A percentile compares a stretch with the other conserved stretches of the same genome.
Evolutionary conservation across 805 yeast species (phyloP).

Genomic region (Myxozyma monticola): DNA sequence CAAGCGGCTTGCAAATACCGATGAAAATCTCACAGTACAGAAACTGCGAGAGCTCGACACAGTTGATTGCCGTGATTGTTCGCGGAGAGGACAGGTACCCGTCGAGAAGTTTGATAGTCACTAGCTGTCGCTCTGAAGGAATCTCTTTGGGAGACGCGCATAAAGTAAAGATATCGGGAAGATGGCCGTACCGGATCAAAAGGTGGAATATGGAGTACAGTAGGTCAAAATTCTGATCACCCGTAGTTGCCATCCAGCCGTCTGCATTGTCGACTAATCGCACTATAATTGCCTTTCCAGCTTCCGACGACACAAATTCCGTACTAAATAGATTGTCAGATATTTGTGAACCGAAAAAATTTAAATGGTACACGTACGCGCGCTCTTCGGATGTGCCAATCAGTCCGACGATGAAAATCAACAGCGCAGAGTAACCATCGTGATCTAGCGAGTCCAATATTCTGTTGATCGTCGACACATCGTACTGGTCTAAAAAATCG

Average conservation of each 20-base stretch:
- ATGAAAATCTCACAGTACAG: constrained; percentile 7
- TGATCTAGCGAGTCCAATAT: constrained; percentile 5
- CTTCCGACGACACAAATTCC: neutral
- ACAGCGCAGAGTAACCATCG: constrained; percentile 12
- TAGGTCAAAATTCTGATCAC: constrained; percentile 18
- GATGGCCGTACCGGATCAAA: constrained; percentile 6
- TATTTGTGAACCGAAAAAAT: neutral
- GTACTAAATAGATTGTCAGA: neutral
- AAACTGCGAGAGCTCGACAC: constrained; percentile 11
- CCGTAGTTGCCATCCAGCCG: constrained; percentile 7
- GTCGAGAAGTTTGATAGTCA: constrained; percentile 17
- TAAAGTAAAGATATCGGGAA: constrained; percentile 3
- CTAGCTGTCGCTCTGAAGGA: constrained; percentile 15
- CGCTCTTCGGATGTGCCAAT: constrained; percentile 12
- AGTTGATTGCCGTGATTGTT: neutral
- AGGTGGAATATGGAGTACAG: constrained; percentile 8
- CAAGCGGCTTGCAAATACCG: constrained; percentile 14
- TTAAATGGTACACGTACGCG: constrained; percentile 5
- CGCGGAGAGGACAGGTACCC: constrained; percentile 16
- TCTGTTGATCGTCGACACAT: neutral
- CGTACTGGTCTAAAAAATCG: constrained; percentile 7
- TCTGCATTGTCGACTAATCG: constrained; percentile 8
- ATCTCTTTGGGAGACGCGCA: neutral
- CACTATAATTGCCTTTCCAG: constrained; percentile 3
- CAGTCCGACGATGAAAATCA: constrained; percentile 20